Base-by-base conservation (phyloP, 2,329 filamentous ascomycete species). In the Cytospora leucostoma region DNA sequence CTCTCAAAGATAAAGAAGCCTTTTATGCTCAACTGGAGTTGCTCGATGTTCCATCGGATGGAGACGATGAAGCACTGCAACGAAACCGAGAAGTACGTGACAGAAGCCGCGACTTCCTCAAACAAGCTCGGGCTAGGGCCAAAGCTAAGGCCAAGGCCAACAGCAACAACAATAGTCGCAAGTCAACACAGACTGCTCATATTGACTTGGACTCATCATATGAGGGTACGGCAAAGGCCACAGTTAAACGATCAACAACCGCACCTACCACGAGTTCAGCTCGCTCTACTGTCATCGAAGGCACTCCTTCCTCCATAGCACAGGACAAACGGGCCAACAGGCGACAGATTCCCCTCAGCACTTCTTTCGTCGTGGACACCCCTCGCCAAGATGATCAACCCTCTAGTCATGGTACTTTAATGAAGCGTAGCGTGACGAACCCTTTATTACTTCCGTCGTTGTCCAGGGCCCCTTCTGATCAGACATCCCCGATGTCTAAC, bases 11-110 rank as follows among this genome's bases (percentile, higher is more conserved):
- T 40, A 85, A 85, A 68, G 54, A 71, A 27, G 77, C 74, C 0
- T 82, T 80, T 65, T 85, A 84, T 66, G 67, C 73, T n/a, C 71
- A 71, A n/a, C 70, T 84, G 0, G 71, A 75, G 15, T 68, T 71
- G 1, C 70, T 75, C 17, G 59, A 66, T 13, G 59, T 67, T n/a
- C 64, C 37, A 12, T 53, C 66, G 38, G 58, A 67, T 37, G 68
- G 74, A 62, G 68, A 73, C 1, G 69, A 76, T 11, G 75, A 77
- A 7, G 68, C 32, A 72, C 19, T 61, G 69, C 15, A 69, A 73
- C 3, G 69, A 71, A 51, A 61, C 19, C 58, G 33, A 10, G 68
- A 73, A 8, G 71, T 74, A 49, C 74, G 80, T 19, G 71, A 72
- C 60, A 68, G 69, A 34, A 71, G 63, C 62, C 65, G 67, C 33